These are phyloP conservation scores for Salpingoeca rosetta DNA, from an alignment of 78 protist genomes.

Conservation along the genomic window DNA sequence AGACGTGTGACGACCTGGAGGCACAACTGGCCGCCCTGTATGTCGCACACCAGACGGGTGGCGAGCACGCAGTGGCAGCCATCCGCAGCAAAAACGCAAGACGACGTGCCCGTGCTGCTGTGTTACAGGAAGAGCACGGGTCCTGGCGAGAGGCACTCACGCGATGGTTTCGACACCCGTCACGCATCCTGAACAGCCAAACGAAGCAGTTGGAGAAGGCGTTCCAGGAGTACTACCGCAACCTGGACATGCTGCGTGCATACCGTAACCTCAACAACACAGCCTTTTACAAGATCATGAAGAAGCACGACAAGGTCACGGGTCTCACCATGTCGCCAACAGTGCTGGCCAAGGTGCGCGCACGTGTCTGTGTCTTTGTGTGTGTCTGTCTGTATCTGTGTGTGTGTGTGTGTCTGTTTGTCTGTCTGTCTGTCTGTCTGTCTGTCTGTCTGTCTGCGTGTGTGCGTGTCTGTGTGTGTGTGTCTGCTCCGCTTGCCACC, in stretches of 20 bases:
- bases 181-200: neutral
- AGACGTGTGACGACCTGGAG: neutral
- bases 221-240: slow-evolving; percentile 6
- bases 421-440: neutral
- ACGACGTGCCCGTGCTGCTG: too few relatives aligned
- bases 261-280: slow-evolving; percentile 13
- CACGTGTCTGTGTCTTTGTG: too few relatives aligned
- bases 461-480: neutral
- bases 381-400: neutral
- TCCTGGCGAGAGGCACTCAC: too few relatives aligned
- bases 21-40: neutral
- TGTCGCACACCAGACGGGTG: neutral
- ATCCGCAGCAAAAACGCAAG: too few relatives aligned
- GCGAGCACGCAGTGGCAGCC: neutral
- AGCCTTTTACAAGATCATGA: slow-evolving; percentile 7
- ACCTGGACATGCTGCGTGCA: neutral
- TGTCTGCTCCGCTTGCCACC: neutral
- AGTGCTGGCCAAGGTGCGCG: neutral
- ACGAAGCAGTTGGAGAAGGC: neutral
- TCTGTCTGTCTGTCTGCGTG: neutral
- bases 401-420: neutral
- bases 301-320: slow-evolving; percentile 25
- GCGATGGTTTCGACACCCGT: neutral
- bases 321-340: neutral
- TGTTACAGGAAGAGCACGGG: too few relatives aligned